Evolutionary conservation across 192 early-diverging fungal genomes (phyloP).

Genomic region (Chytriomyces sp.): DNA sequence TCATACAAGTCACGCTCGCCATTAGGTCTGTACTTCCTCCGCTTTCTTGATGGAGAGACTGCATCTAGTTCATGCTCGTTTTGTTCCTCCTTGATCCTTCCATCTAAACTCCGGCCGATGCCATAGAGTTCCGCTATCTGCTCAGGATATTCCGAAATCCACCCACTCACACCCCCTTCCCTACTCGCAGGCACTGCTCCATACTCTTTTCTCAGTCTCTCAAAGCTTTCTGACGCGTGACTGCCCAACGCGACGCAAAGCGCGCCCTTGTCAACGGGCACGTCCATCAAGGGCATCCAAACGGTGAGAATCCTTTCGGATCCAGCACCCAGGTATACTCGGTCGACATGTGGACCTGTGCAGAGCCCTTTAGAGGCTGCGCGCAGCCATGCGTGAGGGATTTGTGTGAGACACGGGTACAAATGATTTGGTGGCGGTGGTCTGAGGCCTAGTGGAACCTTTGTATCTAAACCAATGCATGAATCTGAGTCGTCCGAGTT

Average conservation of each 20-base stretch:
- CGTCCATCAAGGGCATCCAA: conserved; percentile 47
- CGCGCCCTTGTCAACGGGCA: conserved; percentile 25
- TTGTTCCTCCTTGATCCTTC: not conserved
- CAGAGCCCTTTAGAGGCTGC: conserved; percentile 40
- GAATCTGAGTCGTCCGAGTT: not conserved
- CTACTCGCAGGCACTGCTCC: conserved; percentile 30
- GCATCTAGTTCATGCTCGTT: not conserved
- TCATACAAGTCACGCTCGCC: too few relatives aligned
- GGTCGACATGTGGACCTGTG: conserved; percentile 50
- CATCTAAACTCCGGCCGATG: not conserved
- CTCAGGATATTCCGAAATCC: conserved; percentile 34
- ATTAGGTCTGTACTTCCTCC: too few relatives aligned
- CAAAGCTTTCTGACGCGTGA: conserved; percentile 29
- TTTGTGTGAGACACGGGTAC: conserved; percentile 4
- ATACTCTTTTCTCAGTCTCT: conserved; percentile 12
- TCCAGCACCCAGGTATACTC: conserved; percentile 41
- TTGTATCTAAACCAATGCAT: not conserved
- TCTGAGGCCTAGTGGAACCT: not conserved
- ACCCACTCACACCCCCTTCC: conserved; percentile 45
- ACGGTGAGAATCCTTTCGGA: conserved; percentile 34
- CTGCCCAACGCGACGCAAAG: conserved; percentile 37
- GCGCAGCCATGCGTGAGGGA: conserved; percentile 51
- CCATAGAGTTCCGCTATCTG: conserved; percentile 30
- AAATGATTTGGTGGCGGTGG: conserved; percentile 9
- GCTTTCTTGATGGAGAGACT: not conserved